These are phyloP conservation scores for Pseudocercospora fuligena DNA, from an alignment of 2,329 filamentous ascomycete genomes.

Conservation along the genomic window DNA sequence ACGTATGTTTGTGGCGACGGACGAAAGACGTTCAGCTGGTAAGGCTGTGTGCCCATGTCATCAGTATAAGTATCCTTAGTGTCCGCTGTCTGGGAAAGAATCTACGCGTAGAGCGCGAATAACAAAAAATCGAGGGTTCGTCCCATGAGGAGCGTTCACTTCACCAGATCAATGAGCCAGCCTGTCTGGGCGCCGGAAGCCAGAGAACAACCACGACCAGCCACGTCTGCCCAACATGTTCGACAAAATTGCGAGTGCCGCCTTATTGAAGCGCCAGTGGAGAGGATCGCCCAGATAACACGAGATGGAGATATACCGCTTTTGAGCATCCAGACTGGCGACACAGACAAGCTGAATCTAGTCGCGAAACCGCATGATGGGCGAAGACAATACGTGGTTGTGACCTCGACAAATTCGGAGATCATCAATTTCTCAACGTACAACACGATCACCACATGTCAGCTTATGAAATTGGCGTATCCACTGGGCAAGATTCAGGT, in stretches of 20 bases:
- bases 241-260: constrained; percentile 25
- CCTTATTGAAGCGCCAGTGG: constrained; percentile 14
- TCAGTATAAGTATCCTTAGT: not conserved
- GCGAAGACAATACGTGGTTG: constrained; percentile 17
- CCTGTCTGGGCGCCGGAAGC: not conserved
- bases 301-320: constrained; percentile 12
- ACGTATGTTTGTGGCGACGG: constrained; percentile 1
- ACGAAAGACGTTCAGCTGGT: not conserved
- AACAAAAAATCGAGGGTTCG: not conserved
- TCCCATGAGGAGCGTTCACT: not conserved
- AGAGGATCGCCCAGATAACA: constrained; percentile 13
- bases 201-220: not conserved
- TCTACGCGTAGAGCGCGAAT: not conserved
- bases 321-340: constrained; percentile 20
- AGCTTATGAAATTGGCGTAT: constrained; percentile 23
- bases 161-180: not conserved
- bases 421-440: constrained; percentile 15
- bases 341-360: constrained; percentile 22
- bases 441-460: constrained; percentile 24
- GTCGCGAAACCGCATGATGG: constrained; percentile 18
- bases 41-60: not conserved
- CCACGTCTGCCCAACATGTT: constrained; percentile 18
- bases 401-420: constrained; percentile 4
- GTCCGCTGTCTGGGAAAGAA: too few relatives aligned
- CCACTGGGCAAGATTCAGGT: constrained; percentile 25